Conservation (phyloP, 352 stramenopile genomes). For the Thalassiosira pacifica region DNA sequence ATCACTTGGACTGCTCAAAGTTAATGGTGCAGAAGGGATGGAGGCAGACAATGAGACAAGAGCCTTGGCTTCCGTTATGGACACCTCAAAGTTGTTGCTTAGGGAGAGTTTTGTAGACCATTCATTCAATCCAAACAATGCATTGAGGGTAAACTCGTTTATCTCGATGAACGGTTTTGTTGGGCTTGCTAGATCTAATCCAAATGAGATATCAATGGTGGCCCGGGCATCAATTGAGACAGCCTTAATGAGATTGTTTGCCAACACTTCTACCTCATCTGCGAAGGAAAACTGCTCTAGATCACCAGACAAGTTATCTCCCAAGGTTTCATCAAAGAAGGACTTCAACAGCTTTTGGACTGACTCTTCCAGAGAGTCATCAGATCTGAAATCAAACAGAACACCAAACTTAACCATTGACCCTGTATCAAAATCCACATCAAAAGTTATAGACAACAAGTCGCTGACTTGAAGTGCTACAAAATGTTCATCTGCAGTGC, state of each 20-base stretch:
- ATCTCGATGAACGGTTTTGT: not conserved
- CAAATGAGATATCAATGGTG: not conserved
- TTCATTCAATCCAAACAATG: not conserved
- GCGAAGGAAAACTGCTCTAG: not conserved
- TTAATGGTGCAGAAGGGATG: not conserved
- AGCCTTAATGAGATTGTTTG: not conserved
- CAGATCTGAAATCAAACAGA: not conserved
- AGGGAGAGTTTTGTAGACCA: not conserved
- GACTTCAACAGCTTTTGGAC: not conserved
- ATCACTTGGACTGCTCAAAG: not conserved
- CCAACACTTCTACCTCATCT: not conserved
- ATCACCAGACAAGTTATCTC: not conserved
- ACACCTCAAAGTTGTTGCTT: not conserved
- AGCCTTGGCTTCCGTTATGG: not conserved
- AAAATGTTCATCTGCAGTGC: not conserved
- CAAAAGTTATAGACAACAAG: not conserved
- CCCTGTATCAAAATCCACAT: slow-evolving; percentile 1
- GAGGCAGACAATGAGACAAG: not conserved
- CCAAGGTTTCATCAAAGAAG: not conserved
- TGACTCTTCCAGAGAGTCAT: not conserved
- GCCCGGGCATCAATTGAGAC: not conserved
- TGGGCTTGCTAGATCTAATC: not conserved
- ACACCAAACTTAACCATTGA: slow-evolving; percentile 3
- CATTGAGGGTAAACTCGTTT: not conserved
- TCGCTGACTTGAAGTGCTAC: not conserved